Percentiles rank a stretch among this genome's conserved stretches.
phyloP scores from a whole-genome alignment of 805 yeast species.

The Candida argentea region DNA sequence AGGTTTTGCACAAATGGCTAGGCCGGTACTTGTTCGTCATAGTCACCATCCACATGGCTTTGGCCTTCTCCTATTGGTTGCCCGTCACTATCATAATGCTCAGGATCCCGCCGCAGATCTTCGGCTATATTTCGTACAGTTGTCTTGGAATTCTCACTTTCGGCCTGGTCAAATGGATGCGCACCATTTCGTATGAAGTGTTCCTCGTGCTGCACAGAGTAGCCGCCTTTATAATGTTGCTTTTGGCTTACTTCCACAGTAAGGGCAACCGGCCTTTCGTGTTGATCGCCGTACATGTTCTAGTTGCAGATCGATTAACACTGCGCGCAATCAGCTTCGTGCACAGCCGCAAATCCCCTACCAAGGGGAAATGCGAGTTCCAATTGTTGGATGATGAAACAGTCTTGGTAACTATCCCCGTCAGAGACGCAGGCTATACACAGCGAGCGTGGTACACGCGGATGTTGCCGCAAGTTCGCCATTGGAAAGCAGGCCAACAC shows the following conservation, averaged over 20 bases:
- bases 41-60: conserved; percentile 25
- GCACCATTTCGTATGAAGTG: conserved; percentile 32
- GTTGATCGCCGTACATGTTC: conserved; percentile 30
- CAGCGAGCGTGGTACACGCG: conserved; percentile 16
- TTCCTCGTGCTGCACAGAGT: conserved; percentile 35
- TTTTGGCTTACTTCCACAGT: conserved; percentile 33
- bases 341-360: conserved; percentile 26
- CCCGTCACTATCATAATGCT: conserved; percentile 29
- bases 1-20: conserved; percentile 35
- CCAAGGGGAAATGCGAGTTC: conserved; percentile 27
- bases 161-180: conserved; percentile 23
- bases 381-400: conserved; percentile 33
- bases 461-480: conserved; percentile 25
- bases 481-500: conserved; percentile 42
- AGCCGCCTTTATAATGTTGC: conserved; percentile 31
- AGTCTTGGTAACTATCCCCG: conserved; percentile 27
- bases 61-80: conserved; percentile 29
- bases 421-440: conserved; percentile 9
- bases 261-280: conserved; percentile 22
- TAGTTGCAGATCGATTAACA: conserved; percentile 32
- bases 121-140: conserved; percentile 37
- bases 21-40: conserved; percentile 29
- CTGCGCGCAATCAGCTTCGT: conserved; percentile 18
- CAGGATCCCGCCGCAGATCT: conserved; percentile 38
- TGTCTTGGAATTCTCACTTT: conserved; percentile 25